These are phyloP conservation scores for Yarrowia sp. DNA, from an alignment of 805 yeast genomes.

Conservation along the genomic window DNA sequence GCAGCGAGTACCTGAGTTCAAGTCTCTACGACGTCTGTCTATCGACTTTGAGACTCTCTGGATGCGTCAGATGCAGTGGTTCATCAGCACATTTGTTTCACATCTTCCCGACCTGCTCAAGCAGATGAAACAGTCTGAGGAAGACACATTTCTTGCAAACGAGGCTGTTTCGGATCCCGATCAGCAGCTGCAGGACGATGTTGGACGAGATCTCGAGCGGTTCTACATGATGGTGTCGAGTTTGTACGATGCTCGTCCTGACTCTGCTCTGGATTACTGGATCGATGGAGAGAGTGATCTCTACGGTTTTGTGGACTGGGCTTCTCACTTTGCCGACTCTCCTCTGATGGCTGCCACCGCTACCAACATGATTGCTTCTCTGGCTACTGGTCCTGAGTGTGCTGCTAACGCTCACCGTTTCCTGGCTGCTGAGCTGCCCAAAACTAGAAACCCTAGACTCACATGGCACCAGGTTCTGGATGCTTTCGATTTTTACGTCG, in stretches of 20 bases:
- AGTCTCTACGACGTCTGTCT: constrained; percentile 22
- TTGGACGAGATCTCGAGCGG: constrained; percentile 82
- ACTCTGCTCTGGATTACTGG: constrained; percentile 64
- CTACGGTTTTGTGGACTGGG: constrained; percentile 86
- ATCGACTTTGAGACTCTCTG: constrained; percentile 23
- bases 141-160: constrained; percentile 39
- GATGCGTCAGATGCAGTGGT: constrained; percentile 32
- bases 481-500: constrained; percentile 54
- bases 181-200: constrained; percentile 48
- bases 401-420: constrained; percentile 42
- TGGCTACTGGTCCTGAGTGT: constrained; percentile 59
- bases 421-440: constrained; percentile 32
- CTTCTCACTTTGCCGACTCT: constrained; percentile 67
- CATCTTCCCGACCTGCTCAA: constrained; percentile 43
- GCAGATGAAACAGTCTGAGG: constrained; percentile 43
- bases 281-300: constrained; percentile 60
- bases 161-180: constrained; percentile 30
- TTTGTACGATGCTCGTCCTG: constrained; percentile 62
- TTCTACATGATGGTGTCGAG: constrained; percentile 74
- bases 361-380: constrained; percentile 72
- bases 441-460: constrained; percentile 34
- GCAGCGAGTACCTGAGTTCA: constrained; percentile 35
- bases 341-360: constrained; percentile 80
- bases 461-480: constrained; percentile 58
- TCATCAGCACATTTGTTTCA: constrained; percentile 37